phyloP scores from a whole-genome alignment of 2,329 filamentous ascomycete species.

The Alternaria infectoria region DNA sequence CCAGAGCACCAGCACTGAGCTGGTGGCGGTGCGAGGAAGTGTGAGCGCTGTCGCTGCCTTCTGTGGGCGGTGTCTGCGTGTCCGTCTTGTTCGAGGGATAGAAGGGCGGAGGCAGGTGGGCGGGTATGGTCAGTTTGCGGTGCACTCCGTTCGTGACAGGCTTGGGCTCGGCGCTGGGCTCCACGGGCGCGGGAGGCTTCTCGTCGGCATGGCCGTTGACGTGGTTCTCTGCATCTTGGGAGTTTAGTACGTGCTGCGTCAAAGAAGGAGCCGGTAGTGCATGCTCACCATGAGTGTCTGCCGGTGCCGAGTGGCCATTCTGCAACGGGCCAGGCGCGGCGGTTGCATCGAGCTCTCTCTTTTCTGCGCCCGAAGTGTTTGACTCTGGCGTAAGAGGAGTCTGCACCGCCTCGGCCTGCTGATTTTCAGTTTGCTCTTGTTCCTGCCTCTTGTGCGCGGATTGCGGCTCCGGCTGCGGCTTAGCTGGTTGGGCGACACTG shows the following conservation, averaged over 20 bases:
- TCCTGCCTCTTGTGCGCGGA: constrained; percentile 14
- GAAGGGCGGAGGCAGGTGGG: constrained; percentile 46
- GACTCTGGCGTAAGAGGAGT: constrained; percentile 41
- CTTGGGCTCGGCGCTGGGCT: constrained; percentile 18
- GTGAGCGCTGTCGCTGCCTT: constrained; percentile 19
- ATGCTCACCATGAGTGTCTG: constrained; percentile 29
- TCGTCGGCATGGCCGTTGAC: constrained; percentile 9
- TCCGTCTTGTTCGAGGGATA: constrained; percentile 38
- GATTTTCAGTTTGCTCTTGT: constrained; percentile 19
- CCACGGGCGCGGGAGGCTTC: constrained; percentile 6
- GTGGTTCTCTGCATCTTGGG: neutral
- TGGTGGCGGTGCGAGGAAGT: constrained; percentile 27
- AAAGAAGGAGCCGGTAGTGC: neutral
- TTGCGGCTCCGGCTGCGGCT: constrained; percentile 19
- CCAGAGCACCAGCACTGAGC: constrained; percentile 42
- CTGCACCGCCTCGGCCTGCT: constrained; percentile 14
- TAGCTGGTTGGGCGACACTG: constrained; percentile 18
- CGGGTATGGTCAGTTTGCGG: constrained; percentile 27
- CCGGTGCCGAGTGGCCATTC: constrained; percentile 21
- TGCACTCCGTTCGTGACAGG: constrained; percentile 29
- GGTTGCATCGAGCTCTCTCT: constrained; percentile 14
- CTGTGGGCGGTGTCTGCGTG: constrained; percentile 29
- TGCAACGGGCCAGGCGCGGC: constrained; percentile 18
- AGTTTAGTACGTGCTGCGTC: neutral
- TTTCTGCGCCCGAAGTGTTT: constrained; percentile 21